Evolutionary conservation across 106 monocot species (phyloP), one percentile per base, ranked within the genome.

Genomic region (Alisma plantagoaquatica): DNA sequence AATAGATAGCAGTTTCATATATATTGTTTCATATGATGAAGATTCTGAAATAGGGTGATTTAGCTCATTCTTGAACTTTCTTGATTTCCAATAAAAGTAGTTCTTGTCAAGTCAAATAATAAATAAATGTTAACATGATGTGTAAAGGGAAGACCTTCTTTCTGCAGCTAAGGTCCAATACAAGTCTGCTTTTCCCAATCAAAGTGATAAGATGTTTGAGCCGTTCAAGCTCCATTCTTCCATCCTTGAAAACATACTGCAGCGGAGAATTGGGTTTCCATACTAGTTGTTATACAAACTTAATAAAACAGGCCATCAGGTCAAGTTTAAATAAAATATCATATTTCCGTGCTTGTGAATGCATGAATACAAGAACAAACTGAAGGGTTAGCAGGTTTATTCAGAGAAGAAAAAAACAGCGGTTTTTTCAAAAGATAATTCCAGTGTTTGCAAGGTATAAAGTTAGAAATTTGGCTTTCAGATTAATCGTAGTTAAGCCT

Each of bases 181-280:
- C 18, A 60, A n/a, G 31, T 16, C 6, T 46, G 19, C 47, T 44
- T 46, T 44, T n/a, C n/a, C n/a, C n/a, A n/a, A n/a, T n/a, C n/a
- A n/a, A n/a, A n/a, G n/a, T n/a, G n/a, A n/a, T n/a, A n/a, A n/a
- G n/a, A n/a, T n/a, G n/a, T n/a, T n/a, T n/a, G n/a, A n/a, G n/a
- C 53, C 43, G 50, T 10, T 84, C 89, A 33, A 79, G 57, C 46
- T 76, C 76, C 78, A 96, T 74, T 51, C 64, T 47, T 31, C 96
- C 96, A 69, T 89, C 66, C 30, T 56, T 76, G 41, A 96, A 96
- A 59, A 89, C 76, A 60, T 75, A 89, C 96, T 85, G 73, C 64
- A 75, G 29, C 33, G 33, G 27, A 58, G n/a, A n/a, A n/a, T n/a
- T n/a, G n/a, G n/a, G n/a, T n/a, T n/a, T n/a, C n/a, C n/a, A n/a